phyloP scores from a whole-genome alignment of 805 yeast genomes.

The Yamadazyma tumulicola region DNA sequence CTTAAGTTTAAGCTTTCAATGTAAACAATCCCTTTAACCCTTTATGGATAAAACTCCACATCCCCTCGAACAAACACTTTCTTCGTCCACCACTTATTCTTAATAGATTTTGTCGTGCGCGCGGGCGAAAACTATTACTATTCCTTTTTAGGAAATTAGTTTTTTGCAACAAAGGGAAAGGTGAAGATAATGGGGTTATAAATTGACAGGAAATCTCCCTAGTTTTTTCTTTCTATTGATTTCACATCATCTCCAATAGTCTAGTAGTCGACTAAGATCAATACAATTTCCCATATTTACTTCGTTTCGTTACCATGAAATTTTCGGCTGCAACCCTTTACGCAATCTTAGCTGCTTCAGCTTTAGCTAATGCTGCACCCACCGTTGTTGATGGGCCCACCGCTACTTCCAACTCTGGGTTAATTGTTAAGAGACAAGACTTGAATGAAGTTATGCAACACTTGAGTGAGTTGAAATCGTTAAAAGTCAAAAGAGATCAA shows the following conservation, averaged over 20 bases:
- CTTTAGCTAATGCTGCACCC: constrained; percentile 37
- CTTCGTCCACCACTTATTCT: no score
- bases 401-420: constrained; percentile 12
- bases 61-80: no score
- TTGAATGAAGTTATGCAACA: constrained; percentile 29
- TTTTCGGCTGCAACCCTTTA: constrained; percentile 36
- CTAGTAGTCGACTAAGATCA: no score
- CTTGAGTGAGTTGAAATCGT: constrained; percentile 29
- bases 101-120: constrained; percentile 6
- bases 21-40: no score
- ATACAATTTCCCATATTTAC: no score
- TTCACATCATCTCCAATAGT: no score
- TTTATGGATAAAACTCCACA: no score
- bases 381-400: constrained; percentile 9
- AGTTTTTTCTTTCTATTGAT: no score
- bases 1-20: no score
- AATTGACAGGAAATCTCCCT: no score
- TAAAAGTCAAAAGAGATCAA: constrained; percentile 34
- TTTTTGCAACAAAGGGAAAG: no score
- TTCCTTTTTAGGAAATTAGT: constrained; percentile 20
- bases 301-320: constrained; percentile 26
- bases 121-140: constrained; percentile 13
- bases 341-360: constrained; percentile 37
- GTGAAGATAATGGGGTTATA: no score
- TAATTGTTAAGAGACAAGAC: constrained; percentile 35